Conservation (phyloP, 75 land plant genomes). For the Ceratopteris richardii region DNA sequence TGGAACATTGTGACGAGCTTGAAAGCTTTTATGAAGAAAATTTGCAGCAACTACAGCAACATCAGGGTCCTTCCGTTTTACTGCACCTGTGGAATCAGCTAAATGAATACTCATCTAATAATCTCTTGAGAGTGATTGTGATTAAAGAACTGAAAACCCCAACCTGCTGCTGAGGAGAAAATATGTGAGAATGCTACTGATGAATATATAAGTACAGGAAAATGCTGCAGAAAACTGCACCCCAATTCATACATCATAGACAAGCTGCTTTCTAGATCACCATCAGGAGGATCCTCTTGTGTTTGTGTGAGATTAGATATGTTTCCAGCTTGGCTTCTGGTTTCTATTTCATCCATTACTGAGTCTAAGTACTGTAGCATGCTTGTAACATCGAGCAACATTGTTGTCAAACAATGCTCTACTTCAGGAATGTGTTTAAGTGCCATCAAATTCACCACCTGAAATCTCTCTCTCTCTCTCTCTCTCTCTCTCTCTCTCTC, state of each 20-base stretch:
- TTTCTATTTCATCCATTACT: constrained; percentile 1
- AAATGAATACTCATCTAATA: not conserved
- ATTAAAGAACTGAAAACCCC: too few relatives aligned
- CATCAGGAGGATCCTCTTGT: not conserved
- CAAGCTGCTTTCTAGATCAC: constrained; percentile 5
- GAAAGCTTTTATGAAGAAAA: constrained; percentile 10
- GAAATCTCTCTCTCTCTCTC: not conserved
- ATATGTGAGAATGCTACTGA: constrained; percentile 8
- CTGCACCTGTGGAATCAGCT: constrained; percentile 7
- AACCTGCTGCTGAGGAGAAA: constrained; percentile 16
- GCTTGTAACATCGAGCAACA: constrained; percentile 5
- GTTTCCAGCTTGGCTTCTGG: not conserved
- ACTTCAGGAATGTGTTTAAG: not conserved
- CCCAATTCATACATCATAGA: constrained; percentile 14
- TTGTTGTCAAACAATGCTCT: not conserved
- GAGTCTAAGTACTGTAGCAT: not conserved
- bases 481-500: too few relatives aligned
- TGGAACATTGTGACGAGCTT: not conserved
- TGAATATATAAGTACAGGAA: constrained; percentile 8
- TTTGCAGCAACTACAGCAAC: constrained; percentile 13
- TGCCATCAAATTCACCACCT: not conserved
- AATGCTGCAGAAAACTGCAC: constrained; percentile 8
- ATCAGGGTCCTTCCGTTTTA: constrained; percentile 9
- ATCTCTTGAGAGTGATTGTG: not conserved
- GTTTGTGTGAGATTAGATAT: not conserved